These are phyloP conservation scores for Noccaea caerulescens DNA, from an alignment of 345 rosid genomes.

Conservation along the genomic window DNA sequence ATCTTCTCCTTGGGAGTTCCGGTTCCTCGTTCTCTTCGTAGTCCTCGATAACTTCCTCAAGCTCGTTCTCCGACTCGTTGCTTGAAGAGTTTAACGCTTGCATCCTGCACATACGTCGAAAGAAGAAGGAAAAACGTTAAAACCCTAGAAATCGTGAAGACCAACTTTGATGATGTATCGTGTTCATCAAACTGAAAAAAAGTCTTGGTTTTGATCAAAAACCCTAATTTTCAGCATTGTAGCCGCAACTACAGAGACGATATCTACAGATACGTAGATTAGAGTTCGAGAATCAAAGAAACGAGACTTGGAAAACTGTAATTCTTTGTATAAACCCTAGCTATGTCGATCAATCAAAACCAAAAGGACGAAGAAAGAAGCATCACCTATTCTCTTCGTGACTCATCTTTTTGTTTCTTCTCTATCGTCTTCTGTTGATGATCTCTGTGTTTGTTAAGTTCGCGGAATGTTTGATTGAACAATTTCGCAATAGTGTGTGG, in stretches of 20 bases:
- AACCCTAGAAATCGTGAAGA: slow-evolving; percentile 16
- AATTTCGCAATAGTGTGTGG: not conserved
- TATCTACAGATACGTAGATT: not conserved
- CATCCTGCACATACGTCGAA: slow-evolving; percentile 3
- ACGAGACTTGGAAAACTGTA: not conserved
- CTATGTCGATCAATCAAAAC: not conserved
- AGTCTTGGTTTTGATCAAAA: not conserved
- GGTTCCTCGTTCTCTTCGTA: not conserved
- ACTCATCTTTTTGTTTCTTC: not conserved
- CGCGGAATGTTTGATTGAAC: not conserved
- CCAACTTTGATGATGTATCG: not conserved
- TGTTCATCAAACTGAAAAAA: not conserved
- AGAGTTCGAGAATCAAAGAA: not conserved
- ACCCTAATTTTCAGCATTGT: not conserved
- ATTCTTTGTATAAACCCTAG: slow-evolving; percentile 9
- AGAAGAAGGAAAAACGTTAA: not conserved
- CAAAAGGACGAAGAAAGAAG: not conserved
- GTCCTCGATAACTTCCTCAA: slow-evolving; percentile 13
- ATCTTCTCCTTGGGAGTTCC: slow-evolving; percentile 52
- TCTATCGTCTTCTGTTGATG: not conserved
- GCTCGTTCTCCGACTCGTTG: not conserved
- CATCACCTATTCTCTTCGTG: slow-evolving; percentile 20
- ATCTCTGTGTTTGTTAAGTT: slow-evolving; percentile 6
- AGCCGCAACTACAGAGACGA: not conserved
- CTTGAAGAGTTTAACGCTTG: not conserved